Conservation (phyloP, 768 basidiomycete genomes). For the Vishniacozyma victoriae region DNA sequence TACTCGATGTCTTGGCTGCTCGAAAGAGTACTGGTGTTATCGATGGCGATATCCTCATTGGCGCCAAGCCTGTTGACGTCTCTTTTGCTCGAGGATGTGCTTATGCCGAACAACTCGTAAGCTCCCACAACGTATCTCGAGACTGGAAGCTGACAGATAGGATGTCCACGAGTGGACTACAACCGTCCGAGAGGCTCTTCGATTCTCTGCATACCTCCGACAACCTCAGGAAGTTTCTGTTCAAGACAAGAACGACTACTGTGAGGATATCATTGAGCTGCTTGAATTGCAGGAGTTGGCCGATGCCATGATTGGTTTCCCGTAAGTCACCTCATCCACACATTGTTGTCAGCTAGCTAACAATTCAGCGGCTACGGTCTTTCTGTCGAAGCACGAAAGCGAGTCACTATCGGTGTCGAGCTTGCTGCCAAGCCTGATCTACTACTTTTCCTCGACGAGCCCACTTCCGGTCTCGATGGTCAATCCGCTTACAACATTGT, state of each 20-base stretch:
- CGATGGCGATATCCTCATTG: constrained; percentile 65
- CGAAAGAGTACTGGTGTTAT: constrained; percentile 62
- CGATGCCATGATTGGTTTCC: constrained; percentile 66
- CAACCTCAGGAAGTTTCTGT: constrained; percentile 63
- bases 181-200: constrained; percentile 74
- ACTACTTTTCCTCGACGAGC: constrained; percentile 80
- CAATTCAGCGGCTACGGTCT: constrained; percentile 51
- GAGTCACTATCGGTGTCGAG: constrained; percentile 81
- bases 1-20: constrained; percentile 62
- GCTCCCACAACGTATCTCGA: background rate
- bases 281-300: constrained; percentile 76
- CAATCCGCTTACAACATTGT: constrained; percentile 49
- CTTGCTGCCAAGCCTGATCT: constrained; percentile 79
- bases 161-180: constrained; percentile 61
- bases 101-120: constrained; percentile 81
- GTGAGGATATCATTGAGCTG: constrained; percentile 67
- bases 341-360: background rate
- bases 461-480: constrained; percentile 66
- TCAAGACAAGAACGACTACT: constrained; percentile 69
- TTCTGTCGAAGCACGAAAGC: constrained; percentile 65
- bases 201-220: constrained; percentile 72
- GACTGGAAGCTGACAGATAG: background rate
- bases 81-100: constrained; percentile 54
- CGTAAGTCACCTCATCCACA: constrained; percentile 3
- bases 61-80: constrained; percentile 55